Base-by-base conservation (phyloP, 2,329 filamentous ascomycete genomes). In the Colletotrichum neosansevieriae region DNA sequence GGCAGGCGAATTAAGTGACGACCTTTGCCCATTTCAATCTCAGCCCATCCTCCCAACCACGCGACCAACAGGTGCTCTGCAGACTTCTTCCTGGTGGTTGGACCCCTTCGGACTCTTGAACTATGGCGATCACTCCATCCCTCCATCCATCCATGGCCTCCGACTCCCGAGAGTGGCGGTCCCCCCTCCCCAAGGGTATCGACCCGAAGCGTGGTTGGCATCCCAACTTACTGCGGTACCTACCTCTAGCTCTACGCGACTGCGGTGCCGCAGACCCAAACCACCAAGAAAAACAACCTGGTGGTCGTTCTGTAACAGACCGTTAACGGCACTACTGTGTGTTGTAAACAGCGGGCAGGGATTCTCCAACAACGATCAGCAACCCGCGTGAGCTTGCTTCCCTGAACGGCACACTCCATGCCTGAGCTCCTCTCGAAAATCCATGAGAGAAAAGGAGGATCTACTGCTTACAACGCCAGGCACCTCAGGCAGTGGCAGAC, bases 301-400 rank as follows among this genome's bases (percentile, higher is more conserved):
- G 21, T 21, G 21, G 53, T 12, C 13, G 40, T 47, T 34, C 62
- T 54, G 47, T 36, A 54, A 54, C 57, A 49, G 40, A 34, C 49
- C 47, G 38, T 15, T 32, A n/a, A 17, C 24, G 44, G 29, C 24
- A 58, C 53, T 51, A 51, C 36, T 53, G 62, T 29, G 47, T 58
- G 45, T 53, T 38, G 36, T 32, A 47, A 66, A 38, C 49, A 32
- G 34, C 29, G 29, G 10, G 19, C 51, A 67, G 64, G 64, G 59
- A 54, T 67, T 63, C 59, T 65, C 65, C 40, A 65, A 68, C 6
- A n/a, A 32, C 11, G 60, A 67, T 67, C 53, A 47, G 36, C 53
- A 53, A 38, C 32, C 42, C 59, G 45, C 40, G 36, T 61, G 47
- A 51, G 24, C 53, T 44, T 57, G 19, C 40, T 45, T 32, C 38